phyloP scores from a whole-genome alignment of 306 rosid species.

The Abrus precatorius region DNA sequence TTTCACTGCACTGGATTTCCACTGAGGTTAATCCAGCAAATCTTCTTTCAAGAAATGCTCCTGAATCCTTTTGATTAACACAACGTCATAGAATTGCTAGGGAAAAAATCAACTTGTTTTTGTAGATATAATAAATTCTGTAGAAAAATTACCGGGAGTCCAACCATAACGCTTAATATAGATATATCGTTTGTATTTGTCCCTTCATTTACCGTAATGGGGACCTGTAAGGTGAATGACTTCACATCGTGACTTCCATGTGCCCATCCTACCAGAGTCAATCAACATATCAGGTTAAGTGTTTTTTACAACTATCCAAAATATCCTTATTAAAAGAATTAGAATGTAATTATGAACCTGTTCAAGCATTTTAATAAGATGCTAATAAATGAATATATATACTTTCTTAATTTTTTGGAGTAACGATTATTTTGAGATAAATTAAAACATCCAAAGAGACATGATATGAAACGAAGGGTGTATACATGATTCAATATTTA shows the following conservation, averaged over 20 bases:
- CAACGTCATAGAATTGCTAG: background rate
- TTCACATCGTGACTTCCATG: constrained; percentile 60
- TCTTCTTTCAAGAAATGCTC: constrained; percentile 71
- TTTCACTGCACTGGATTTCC: constrained; percentile 56
- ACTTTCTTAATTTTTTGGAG: too few species aligned
- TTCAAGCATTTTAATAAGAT: too few species aligned
- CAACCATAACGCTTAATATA: constrained; percentile 71
- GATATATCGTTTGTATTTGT: constrained; percentile 64
- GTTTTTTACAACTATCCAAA: background rate
- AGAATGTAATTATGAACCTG: too few species aligned
- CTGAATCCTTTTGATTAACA: constrained; percentile 63
- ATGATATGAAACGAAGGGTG: too few species aligned
- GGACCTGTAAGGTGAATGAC: constrained; percentile 51
- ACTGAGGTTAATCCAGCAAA: constrained; percentile 62
- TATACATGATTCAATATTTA: constrained; percentile 20
- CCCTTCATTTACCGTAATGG: constrained; percentile 54
- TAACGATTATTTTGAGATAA: too few species aligned
- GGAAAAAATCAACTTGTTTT: background rate
- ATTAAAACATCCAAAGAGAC: too few species aligned
- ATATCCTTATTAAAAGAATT: too few species aligned
- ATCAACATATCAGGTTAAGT: background rate
- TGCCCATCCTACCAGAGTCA: constrained; percentile 56
- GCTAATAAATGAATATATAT: too few species aligned
- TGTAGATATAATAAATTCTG: background rate
- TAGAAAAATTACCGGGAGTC: constrained; percentile 61